Evolutionary conservation across 2,329 filamentous ascomycete species (phyloP).

Genomic region (Aspergillus awamori): DNA sequence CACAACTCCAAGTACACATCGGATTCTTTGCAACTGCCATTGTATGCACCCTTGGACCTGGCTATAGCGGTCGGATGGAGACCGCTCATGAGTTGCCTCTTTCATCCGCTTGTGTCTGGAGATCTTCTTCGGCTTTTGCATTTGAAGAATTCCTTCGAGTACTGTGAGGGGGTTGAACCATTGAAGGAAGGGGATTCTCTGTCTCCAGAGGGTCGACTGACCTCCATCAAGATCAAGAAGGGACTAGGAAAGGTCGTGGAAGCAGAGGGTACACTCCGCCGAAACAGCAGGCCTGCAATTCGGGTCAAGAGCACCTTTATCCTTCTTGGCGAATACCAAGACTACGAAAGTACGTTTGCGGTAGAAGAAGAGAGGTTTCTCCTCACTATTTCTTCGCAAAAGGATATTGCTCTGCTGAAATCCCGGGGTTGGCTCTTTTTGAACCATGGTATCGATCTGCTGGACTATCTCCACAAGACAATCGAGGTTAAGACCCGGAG

Average conservation of each 20-base stretch:
- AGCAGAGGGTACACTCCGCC: background rate
- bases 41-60: background rate
- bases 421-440: conserved; percentile 5
- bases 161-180: background rate
- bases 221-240: background rate
- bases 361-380: background rate
- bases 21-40: too few relatives aligned
- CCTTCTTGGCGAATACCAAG: background rate
- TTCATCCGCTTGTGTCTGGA: too few relatives aligned
- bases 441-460: background rate
- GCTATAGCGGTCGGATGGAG: conserved; percentile 2
- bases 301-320: background rate
- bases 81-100: background rate
- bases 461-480: too few relatives aligned
- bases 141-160: background rate
- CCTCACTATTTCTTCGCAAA: background rate
- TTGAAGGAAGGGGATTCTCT: background rate
- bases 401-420: background rate
- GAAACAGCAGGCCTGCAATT: background rate
- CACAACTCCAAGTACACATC: too few relatives aligned
- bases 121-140: conserved; percentile 4
- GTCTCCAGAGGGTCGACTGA: background rate
- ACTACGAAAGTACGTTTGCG: background rate
- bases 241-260: background rate
- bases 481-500: background rate